Evolutionary conservation across 164 flowering plant species (phyloP).

Genomic region (grape (Vitis vinifera)): DNA sequence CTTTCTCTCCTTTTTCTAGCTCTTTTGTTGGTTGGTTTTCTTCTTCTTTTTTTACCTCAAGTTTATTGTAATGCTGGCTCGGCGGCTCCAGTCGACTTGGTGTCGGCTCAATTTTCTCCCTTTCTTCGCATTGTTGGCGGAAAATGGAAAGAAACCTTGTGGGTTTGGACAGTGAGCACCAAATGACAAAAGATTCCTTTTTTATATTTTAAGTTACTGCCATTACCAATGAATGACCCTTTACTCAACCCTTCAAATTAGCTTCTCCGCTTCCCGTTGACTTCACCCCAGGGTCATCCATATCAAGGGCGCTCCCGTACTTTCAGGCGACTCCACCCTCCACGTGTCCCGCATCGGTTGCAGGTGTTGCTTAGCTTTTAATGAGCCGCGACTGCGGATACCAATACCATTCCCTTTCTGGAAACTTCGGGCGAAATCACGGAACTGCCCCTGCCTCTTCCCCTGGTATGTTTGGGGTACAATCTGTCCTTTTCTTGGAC

Average conservation of each 20-base stretch:
- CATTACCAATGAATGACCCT: conserved; percentile 2
- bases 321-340: not conserved
- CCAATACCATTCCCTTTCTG: too few species aligned
- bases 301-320: not conserved
- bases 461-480: too few species aligned
- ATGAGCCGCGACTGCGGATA: too few species aligned
- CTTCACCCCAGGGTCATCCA: not conserved
- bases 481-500: too few species aligned
- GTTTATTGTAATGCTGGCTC: too few species aligned
- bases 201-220: conserved; percentile 9
- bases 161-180: not conserved
- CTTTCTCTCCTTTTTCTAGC: conserved; percentile 1
- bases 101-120: not conserved
- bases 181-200: conserved; percentile 26
- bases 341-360: too few species aligned
- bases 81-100: conserved; percentile 7
- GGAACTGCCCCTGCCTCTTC: too few species aligned
- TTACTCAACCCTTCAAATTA: not conserved
- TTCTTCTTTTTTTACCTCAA: too few species aligned
- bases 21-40: conserved; percentile 1
- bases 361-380: too few species aligned
- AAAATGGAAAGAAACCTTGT: too few species aligned
- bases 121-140: not conserved
- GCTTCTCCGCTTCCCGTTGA: conserved; percentile 3
- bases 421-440: too few species aligned